A percentile compares a stretch with the other conserved stretches of the same genome.
phyloP scores from a whole-genome alignment of 108 stramenopile genomes.

The Cyclostephanos tholiformis region DNA sequence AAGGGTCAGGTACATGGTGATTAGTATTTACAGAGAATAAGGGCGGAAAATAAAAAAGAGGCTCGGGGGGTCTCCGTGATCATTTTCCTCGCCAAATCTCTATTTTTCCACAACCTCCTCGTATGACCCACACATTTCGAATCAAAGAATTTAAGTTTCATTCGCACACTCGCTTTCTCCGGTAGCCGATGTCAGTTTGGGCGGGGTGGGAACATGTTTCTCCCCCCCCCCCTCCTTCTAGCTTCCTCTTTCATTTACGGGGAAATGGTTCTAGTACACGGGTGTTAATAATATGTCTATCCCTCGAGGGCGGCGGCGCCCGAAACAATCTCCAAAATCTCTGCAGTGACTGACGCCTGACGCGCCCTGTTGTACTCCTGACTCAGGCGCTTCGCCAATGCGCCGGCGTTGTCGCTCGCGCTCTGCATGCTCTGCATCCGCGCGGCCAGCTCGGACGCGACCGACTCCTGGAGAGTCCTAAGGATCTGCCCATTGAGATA shows the following conservation, averaged over 20 bases:
- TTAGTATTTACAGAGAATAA: slow-evolving; percentile 13
- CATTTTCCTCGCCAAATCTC: slow-evolving; percentile 3
- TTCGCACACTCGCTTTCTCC: slow-evolving; percentile 4
- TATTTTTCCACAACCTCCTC: slow-evolving; percentile 4
- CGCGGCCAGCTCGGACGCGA: slow-evolving; percentile 94
- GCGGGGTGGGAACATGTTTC: neutral
- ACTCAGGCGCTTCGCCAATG: slow-evolving; percentile 77
- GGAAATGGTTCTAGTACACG: slow-evolving; percentile 36
- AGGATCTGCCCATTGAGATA: slow-evolving; percentile 97
- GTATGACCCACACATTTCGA: neutral
- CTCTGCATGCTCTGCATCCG: slow-evolving; percentile 97
- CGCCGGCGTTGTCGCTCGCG: slow-evolving; percentile 95
- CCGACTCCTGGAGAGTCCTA: slow-evolving; percentile 93
- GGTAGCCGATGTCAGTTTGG: neutral
- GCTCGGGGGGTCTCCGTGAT: slow-evolving; percentile 2
- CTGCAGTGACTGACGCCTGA: slow-evolving; percentile 94
- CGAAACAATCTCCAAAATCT: slow-evolving; percentile 95
- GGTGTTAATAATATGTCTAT: neutral
- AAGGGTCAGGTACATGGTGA: neutral
- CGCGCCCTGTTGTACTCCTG: slow-evolving; percentile 94
- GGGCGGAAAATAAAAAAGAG: neutral
- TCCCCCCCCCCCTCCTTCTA: neutral
- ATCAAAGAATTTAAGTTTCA: neutral
- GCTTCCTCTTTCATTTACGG: neutral
- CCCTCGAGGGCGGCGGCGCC: slow-evolving; percentile 83